Evolutionary conservation across 257 asterid species (phyloP).

Genomic region (Plantago elongata): DNA sequence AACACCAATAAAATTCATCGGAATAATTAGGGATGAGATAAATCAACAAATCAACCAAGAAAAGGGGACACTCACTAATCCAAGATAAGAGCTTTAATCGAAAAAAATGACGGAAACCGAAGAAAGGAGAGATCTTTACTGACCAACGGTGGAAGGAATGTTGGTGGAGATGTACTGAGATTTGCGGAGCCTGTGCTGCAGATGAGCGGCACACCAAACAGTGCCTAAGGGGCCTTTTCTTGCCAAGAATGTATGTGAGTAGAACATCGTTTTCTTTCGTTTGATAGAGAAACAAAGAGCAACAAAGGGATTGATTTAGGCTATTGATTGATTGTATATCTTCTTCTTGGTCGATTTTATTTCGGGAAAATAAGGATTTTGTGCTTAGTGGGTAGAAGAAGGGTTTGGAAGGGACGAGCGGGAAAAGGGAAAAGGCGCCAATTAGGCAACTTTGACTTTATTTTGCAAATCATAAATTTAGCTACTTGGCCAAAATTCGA

Average conservation of each 20-base stretch:
- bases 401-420: constrained; percentile 21
- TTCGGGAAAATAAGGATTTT: background rate
- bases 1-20: too few species aligned
- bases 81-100: background rate
- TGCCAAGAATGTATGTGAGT: constrained; percentile 73
- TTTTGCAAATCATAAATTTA: too few species aligned
- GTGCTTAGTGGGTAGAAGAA: background rate
- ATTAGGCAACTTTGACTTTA: constrained; percentile 10
- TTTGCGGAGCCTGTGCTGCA: constrained; percentile 71
- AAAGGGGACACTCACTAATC: background rate
- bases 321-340: too few species aligned
- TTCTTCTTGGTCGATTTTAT: background rate
- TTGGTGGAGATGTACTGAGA: constrained; percentile 59
- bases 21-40: too few species aligned
- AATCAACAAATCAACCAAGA: background rate
- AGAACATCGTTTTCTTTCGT: constrained; percentile 48
- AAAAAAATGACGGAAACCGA: background rate
- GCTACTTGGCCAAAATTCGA: too few species aligned
- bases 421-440: constrained; percentile 44
- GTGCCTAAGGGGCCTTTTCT: constrained; percentile 85
- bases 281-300: background rate
- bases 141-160: constrained; percentile 68
- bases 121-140: constrained; percentile 17
- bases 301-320: too few species aligned
- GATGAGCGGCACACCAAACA: constrained; percentile 95